Base-by-base conservation (phyloP, 2,329 filamentous ascomycete genomes). In the Teratosphaeria destructans region DNA sequence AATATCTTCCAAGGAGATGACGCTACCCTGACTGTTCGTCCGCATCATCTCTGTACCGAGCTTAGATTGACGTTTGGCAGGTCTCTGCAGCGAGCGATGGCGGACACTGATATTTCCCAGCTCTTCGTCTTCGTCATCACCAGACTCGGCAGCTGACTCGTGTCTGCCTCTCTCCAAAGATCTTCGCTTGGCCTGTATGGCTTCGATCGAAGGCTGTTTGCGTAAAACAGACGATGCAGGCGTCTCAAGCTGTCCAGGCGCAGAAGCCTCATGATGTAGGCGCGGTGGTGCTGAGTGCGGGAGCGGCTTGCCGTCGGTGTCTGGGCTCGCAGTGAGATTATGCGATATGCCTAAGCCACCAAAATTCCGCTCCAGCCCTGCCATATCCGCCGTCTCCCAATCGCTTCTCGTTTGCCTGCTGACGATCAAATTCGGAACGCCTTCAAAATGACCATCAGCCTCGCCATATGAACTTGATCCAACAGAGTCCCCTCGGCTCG, bases 41-140 rank as follows among this genome's bases (percentile, higher is more conserved):
- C 93, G 85, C 90, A 96, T 93, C 93, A 97, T 96, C 73, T 97
- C 93, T 56, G 91, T 94, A 1, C 91, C 91, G 1, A 97, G 82
- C 73, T 96, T 96, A 0, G 91, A 96, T 58, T 73, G 73, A 2
- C 76, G 74, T 57, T 77, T 77, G 14, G 74, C 70, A n/a, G 74
- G 70, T 16, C 74, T 69, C 61, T 73, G 75, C 14, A 68, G 68
- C 10, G 87, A 89, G 12, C 88, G 87, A 27, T 89, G 80, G 43
- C 80, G 78, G 43, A 82, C 65, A 77, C 77, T 72, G 73, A 87
- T 74, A 76, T 79, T 61, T 7, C 89, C 91, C 5, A 95, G 80
- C 69, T 96, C 93, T 61, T 96, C 92, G 64, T 96, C 93, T 74
- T 96, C 93, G 66, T 96, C 93, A 68, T 96, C 93, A 4, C 92